A percentile compares a stretch with the other conserved stretches of the same genome.
These are phyloP conservation scores for Aspergillus ibericus DNA, from an alignment of 2,329 filamentous ascomycete species.

Conservation along the genomic window DNA sequence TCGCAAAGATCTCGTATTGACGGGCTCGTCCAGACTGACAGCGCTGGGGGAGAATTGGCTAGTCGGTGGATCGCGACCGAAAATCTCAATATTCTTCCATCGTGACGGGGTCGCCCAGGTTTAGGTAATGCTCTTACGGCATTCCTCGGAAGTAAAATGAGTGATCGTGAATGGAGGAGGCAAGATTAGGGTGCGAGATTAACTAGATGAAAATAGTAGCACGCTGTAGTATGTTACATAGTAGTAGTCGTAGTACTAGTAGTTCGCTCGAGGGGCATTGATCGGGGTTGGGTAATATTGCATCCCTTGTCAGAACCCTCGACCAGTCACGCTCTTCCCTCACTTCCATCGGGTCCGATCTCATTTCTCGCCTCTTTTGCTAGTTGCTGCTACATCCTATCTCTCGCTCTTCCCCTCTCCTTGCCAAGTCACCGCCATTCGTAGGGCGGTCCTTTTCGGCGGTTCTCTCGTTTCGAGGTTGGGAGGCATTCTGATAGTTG, in stretches of 20 bases:
- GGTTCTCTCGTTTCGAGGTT: neutral
- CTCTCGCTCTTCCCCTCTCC: neutral
- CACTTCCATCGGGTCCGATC: neutral
- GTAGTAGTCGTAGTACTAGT: too few species aligned
- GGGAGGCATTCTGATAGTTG: neutral
- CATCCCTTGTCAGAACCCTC: constrained; percentile 3
- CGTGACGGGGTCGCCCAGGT: neutral
- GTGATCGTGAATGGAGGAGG: neutral
- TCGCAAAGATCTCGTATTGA: constrained; percentile 18
- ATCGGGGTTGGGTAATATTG: neutral
- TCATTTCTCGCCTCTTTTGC: neutral
- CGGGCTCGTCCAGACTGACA: neutral
- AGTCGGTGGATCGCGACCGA: constrained; percentile 6
- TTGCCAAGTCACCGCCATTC: constrained; percentile 14
- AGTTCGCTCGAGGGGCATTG: neutral
- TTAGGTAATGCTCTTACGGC: constrained; percentile 1
- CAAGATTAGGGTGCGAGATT: neutral
- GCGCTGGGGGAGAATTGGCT: neutral
- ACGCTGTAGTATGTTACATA: too few species aligned
- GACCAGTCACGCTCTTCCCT: constrained; percentile 1
- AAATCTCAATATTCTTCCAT: neutral
- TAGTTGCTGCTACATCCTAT: neutral
- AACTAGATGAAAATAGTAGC: neutral
- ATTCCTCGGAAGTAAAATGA: neutral
- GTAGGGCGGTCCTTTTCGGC: neutral